Evolutionary conservation across 2,329 filamentous ascomycete species (phyloP).

Genomic region (Thelonectria blattea): DNA sequence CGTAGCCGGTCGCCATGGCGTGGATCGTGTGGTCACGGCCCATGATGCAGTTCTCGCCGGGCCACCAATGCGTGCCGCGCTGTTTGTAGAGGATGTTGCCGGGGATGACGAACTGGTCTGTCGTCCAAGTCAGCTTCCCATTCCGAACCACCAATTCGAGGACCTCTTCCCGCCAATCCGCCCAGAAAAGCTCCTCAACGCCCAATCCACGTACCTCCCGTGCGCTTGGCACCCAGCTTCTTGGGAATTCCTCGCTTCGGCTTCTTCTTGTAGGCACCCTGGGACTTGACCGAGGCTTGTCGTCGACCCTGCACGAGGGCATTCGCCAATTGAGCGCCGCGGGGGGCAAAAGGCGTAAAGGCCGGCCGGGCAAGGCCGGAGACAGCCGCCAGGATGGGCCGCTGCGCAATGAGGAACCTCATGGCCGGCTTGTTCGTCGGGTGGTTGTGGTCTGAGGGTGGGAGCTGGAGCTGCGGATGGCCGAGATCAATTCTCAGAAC

Average conservation of each 20-base stretch:
- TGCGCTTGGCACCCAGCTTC: constrained; percentile 93
- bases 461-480: constrained; percentile 27
- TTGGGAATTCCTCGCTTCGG: constrained; percentile 70
- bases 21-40: constrained; percentile 97
- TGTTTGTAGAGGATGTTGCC: constrained; percentile 99
- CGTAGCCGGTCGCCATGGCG: constrained; percentile 83
- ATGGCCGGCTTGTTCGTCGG: constrained; percentile 46
- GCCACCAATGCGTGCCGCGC: constrained; percentile 91
- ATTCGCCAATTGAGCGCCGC: constrained; percentile 45
- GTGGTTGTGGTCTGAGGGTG: constrained; percentile 43
- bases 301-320: constrained; percentile 56
- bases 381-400: constrained; percentile 52
- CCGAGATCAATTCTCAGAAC: constrained; percentile 27
- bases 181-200: neutral
- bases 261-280: constrained; percentile 71
- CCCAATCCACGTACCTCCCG: constrained; percentile 68
- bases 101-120: constrained; percentile 90
- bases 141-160: neutral
- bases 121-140: constrained; percentile 22
- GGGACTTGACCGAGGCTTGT: constrained; percentile 66
- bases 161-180: neutral
- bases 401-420: constrained; percentile 55
- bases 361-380: constrained; percentile 39
- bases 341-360: constrained; percentile 28
- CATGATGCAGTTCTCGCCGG: constrained; percentile 94